Conservation (phyloP, 2,329 filamentous ascomycete genomes). For the Cladosporium austrohemisphaericum region DNA sequence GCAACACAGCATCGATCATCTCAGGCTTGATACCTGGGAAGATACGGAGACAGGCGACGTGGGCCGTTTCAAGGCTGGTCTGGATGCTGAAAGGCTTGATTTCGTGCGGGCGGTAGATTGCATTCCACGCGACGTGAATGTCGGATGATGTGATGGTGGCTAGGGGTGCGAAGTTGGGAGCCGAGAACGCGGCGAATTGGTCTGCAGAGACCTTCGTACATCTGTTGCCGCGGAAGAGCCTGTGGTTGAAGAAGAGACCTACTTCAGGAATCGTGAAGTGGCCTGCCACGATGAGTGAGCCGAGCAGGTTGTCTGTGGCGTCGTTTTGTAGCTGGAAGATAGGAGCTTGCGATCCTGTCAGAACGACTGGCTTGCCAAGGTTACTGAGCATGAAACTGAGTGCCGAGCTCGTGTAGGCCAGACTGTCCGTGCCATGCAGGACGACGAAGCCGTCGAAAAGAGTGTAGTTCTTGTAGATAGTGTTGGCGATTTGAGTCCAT, state of each 20-base stretch:
- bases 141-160: conserved; percentile 57
- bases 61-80: conserved; percentile 74
- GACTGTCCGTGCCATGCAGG: conserved; percentile 83
- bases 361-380: conserved; percentile 82
- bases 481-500: conserved; percentile 78
- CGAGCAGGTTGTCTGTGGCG: conserved; percentile 84
- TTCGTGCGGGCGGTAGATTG: conserved; percentile 67
- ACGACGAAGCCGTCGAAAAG: conserved; percentile 89
- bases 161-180: conserved; percentile 79
- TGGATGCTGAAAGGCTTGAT: conserved; percentile 34
- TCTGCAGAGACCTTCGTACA: conserved; percentile 84
- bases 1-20: conserved; percentile 78
- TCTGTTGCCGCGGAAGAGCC: conserved; percentile 81
- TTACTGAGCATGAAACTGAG: conserved; percentile 91
- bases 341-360: conserved; percentile 68
- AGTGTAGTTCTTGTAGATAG: conserved; percentile 80
- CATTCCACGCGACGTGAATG: conserved; percentile 78
- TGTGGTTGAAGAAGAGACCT: conserved; percentile 90
- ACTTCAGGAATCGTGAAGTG: conserved; percentile 93
- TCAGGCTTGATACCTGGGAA: conserved; percentile 92
- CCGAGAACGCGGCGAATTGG: conserved; percentile 81
- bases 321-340: conserved; percentile 91
- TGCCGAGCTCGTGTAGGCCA: conserved; percentile 83
- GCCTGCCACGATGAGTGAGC: conserved; percentile 82
- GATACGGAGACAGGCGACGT: conserved; percentile 83